Evolutionary conservation across 148 eudicot genomes (phyloP).

Genomic region (Spergularia marina): DNA sequence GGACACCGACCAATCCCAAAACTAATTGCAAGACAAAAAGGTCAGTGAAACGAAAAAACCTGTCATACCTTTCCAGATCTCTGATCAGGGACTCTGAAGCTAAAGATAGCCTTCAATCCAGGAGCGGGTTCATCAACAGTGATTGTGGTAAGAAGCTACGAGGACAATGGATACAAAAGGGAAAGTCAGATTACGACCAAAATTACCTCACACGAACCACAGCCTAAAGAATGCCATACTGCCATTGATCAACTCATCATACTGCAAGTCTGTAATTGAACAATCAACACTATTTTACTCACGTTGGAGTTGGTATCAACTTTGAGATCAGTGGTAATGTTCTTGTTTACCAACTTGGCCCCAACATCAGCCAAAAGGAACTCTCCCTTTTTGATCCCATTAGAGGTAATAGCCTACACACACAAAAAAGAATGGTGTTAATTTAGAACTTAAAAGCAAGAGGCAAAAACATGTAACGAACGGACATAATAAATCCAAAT

Average conservation of each 20-base stretch:
- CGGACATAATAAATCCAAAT: too few species aligned
- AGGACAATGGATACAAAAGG: background rate
- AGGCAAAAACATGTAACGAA: background rate
- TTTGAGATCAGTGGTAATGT: conserved; percentile 77
- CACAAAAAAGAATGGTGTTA: background rate
- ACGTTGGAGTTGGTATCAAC: conserved; percentile 82
- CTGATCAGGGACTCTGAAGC: conserved; percentile 83
- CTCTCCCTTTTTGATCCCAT: conserved; percentile 67
- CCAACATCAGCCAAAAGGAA: conserved; percentile 64
- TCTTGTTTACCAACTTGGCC: conserved; percentile 66
- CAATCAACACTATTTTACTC: conserved; percentile 26
- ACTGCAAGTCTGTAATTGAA: too few species aligned
- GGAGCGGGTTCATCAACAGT: conserved; percentile 94
- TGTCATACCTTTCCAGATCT: conserved; percentile 79
- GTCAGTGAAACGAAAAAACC: background rate
- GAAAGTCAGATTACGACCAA: background rate
- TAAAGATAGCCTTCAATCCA: conserved; percentile 81
- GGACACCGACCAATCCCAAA: background rate
- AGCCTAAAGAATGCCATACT: background rate
- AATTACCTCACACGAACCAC: background rate
- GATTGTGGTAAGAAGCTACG: conserved; percentile 63
- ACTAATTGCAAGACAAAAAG: background rate
- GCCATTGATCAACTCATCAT: background rate
- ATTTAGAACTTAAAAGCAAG: background rate
- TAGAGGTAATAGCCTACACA: conserved; percentile 69